These are phyloP conservation scores for Scheffersomyces amazonensis DNA, from an alignment of 805 yeast genomes.

Conservation along the genomic window DNA sequence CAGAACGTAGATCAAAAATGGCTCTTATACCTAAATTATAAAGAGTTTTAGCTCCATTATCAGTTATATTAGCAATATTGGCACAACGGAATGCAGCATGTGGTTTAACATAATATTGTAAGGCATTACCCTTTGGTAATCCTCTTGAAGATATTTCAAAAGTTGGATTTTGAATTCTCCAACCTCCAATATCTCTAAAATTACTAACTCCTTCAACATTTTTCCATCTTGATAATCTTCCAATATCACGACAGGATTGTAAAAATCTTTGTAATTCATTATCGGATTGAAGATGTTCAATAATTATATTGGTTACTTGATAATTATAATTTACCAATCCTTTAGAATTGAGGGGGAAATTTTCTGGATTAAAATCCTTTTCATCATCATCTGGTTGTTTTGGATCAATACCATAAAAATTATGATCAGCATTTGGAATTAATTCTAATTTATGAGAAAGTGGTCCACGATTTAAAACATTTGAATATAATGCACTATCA, in stretches of 20 bases:
- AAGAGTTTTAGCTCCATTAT: constrained; percentile 42
- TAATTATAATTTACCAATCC: constrained; percentile 56
- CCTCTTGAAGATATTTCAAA: constrained; percentile 9
- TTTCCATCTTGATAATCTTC: constrained; percentile 55
- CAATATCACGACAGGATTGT: constrained; percentile 29
- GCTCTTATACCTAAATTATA: constrained; percentile 45
- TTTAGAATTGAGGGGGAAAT: constrained; percentile 43
- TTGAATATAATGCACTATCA: constrained; percentile 61
- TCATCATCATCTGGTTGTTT: constrained; percentile 32
- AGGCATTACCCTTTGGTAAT: constrained; percentile 2
- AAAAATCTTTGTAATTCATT: constrained; percentile 56
- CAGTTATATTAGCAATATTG: constrained; percentile 50
- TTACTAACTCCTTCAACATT: constrained; percentile 65
- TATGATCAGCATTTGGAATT: constrained; percentile 76
- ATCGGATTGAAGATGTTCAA: constrained; percentile 45
- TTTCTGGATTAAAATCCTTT: constrained; percentile 32
- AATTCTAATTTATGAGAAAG: constrained; percentile 48
- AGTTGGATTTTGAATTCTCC: constrained; percentile 39
- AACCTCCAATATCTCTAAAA: constrained; percentile 82
- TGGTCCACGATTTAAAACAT: constrained; percentile 53
- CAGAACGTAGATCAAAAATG: constrained; percentile 68
- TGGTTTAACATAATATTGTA: constrained; percentile 44
- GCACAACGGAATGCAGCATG: constrained; percentile 65
- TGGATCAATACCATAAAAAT: constrained; percentile 55
- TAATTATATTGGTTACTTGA: constrained; percentile 47